Evolutionary conservation across 2,329 filamentous ascomycete genomes (phyloP), one percentile per base, ranked within the genome.

Genomic region (Fusarium fracticaudum): DNA sequence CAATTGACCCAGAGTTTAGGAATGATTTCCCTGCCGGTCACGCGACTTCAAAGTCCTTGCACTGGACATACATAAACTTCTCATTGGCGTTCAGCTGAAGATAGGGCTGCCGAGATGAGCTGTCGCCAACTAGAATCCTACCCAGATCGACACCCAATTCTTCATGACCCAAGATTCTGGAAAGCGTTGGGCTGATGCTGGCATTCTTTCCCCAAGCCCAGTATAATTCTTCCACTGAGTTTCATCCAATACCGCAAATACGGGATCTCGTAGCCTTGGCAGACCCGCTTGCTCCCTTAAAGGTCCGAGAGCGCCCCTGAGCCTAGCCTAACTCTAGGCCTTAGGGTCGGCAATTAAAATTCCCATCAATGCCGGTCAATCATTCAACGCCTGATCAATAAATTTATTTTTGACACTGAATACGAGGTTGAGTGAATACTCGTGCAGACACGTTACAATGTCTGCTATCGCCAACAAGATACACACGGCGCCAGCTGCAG

Each of bases 11-110:
- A 3, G 29, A 35, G 13, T 35, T 35, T 4, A 7, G n/a, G 26
- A 14, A 29, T 26, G 8, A 47, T 47, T 17, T 33, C n/a, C n/a
- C 29, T 35, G 20, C 17, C 18, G 41, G n/a, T 26, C 41, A 35
- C 18, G 18, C 31, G n/a, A 26, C 55, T 22, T 4, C 18, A 22
- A 22, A 18, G 15, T 26, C 29, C 15, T 15, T 35, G 41, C 55
- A 2, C 4, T 4, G 29, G 1, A 5, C 2, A 2, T 6, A 12
- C 5, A 0, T 3, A 4, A 2, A 4, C 6, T 26, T 26, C 29
- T 33, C 11, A 59, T 48, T 48, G 24, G 41, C 14, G 14, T 1
- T 11, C 14, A 22, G 31, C 41, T 50, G n/a, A 59, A n/a, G 33
- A 37, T 50, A 50, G n/a, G 55, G 55, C 55, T 59, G 41, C 29